A percentile compares a stretch with the other conserved stretches of the same genome.
Evolutionary conservation across 2,329 filamentous ascomycete genomes (phyloP).

Genomic region (Teratosphaeria viscida): DNA sequence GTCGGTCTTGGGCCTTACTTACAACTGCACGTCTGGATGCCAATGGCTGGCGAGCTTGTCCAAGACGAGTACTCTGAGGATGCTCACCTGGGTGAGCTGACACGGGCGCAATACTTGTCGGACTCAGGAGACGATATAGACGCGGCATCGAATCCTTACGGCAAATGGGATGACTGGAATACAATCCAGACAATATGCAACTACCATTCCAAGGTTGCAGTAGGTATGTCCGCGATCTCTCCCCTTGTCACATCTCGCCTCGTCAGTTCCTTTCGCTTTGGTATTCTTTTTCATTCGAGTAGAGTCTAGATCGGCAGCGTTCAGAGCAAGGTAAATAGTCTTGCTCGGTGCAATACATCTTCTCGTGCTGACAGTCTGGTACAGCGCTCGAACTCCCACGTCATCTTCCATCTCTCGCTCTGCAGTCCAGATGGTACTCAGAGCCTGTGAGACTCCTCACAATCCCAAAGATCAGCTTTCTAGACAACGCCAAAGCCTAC

Average conservation of each 20-base stretch:
- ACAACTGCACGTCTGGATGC: slow-evolving; percentile 69
- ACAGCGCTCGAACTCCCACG: slow-evolving; percentile 49
- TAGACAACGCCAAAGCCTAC: slow-evolving; percentile 48
- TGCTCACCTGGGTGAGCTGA: slow-evolving; percentile 43
- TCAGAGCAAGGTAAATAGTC: neutral
- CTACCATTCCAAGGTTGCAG: slow-evolving; percentile 68
- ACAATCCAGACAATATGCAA: slow-evolving; percentile 73
- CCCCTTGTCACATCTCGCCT: neutral
- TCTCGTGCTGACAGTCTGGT: neutral
- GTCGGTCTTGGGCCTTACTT: slow-evolving; percentile 65
- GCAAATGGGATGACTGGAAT: slow-evolving; percentile 91
- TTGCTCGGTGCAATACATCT: neutral
- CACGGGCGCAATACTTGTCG: slow-evolving; percentile 24
- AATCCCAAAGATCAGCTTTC: slow-evolving; percentile 43
- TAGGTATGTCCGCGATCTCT: slow-evolving; percentile 51
- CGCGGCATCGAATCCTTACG: slow-evolving; percentile 47
- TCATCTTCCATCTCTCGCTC: slow-evolving; percentile 43
- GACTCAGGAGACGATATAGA: slow-evolving; percentile 13
- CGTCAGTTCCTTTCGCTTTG: neutral
- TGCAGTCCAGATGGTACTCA: slow-evolving; percentile 54
- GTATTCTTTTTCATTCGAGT: neutral
- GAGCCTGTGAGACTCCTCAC: slow-evolving; percentile 50
- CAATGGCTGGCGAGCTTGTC: slow-evolving; percentile 67
- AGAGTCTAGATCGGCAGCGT: neutral
- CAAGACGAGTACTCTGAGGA: slow-evolving; percentile 43